Base-by-base conservation (phyloP, 2,329 filamentous ascomycete species). In the Epichloe amarillans region DNA sequence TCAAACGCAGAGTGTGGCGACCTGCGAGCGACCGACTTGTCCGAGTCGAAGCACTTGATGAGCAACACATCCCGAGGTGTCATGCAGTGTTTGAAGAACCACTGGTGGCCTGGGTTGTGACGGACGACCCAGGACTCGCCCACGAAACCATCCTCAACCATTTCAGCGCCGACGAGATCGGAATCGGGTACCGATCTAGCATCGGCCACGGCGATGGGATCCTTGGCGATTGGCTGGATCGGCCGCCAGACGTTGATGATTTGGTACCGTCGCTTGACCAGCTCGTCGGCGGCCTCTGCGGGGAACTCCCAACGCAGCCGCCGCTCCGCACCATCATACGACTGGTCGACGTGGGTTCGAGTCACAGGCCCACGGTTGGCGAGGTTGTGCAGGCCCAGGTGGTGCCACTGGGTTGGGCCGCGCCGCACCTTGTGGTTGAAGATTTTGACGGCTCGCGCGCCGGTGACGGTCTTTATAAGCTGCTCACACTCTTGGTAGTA, bases 401-500 rank as follows among this genome's bases (percentile, higher is more conserved):
- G 84, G 61, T 81, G 79, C 82, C 84, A 88, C 51, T 71, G 61
- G 3, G 68, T 65, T 6, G 67, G 68, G 0, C 68, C 68, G 43
- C 65, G 63, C 37, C 86, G 79, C 56, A 87, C 80, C 11, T 84
- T 88, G 65, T 88, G 82, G 66, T 88, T 84, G 68, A 88, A 88
- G 51, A 88, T 66, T 50, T 84, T 67, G 8, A 88, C 70, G n/a
- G 74, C 71, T 12, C 59, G 54, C n/a, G 82, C 74, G 3, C 78
- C 76, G 23, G 81, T 83, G 2, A 64, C 71, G 2, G 78, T 72
- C 49, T 81, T 83, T 0, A 90, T 61, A 26, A 90, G 66, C 48
- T 77, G 66, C 63, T 83, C 80, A 21, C 86, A 78, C 62, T 90
- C 85, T 0, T 80, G 77, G 64, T 90, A 91, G 68, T 90, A 91